Evolutionary conservation across 1,139 yeast species (phyloP).

Genomic region (Zygoascus hellenicus): DNA sequence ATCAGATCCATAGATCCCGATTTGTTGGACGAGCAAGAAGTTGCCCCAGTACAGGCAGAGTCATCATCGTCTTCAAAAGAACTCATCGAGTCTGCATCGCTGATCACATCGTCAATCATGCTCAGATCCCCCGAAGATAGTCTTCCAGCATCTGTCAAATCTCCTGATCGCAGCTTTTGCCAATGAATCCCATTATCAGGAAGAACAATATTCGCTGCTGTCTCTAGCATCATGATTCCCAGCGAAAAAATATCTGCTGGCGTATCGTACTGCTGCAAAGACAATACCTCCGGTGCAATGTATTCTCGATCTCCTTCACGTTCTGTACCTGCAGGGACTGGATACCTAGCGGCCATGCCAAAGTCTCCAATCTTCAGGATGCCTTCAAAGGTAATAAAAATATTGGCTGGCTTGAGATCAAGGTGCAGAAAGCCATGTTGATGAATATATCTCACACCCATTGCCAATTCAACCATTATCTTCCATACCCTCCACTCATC

Average conservation of each 20-base stretch:
- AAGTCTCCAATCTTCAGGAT: constrained; percentile 80
- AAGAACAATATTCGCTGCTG: constrained; percentile 89
- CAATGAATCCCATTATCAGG: constrained; percentile 98
- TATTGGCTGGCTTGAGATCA: constrained; percentile 92
- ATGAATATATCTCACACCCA: constrained; percentile 78
- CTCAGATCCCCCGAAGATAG: constrained; percentile 62
- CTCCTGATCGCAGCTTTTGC: constrained; percentile 95
- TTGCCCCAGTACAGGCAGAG: constrained; percentile 11
- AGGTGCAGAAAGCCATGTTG: constrained; percentile 69
- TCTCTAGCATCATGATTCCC: constrained; percentile 87
- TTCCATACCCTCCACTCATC: constrained; percentile 99
- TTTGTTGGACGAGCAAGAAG: constrained; percentile 9
- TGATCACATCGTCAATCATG: constrained; percentile 11
- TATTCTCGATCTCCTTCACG: constrained; percentile 97
- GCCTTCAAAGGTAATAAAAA: constrained; percentile 93
- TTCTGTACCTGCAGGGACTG: constrained; percentile 51
- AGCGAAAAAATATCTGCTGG: constrained; percentile 93
- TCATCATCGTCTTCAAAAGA: constrained; percentile 17
- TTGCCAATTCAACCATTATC: constrained; percentile 72
- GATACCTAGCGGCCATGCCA: constrained; percentile 62
- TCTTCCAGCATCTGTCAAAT: constrained; percentile 89
- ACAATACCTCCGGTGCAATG: constrained; percentile 93
- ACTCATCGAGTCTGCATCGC: constrained; percentile 2
- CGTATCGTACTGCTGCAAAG: constrained; percentile 75
- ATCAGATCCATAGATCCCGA: constrained; percentile 1